phyloP scores from a whole-genome alignment of 768 basidiomycete species.

The Megacollybia marginata region DNA sequence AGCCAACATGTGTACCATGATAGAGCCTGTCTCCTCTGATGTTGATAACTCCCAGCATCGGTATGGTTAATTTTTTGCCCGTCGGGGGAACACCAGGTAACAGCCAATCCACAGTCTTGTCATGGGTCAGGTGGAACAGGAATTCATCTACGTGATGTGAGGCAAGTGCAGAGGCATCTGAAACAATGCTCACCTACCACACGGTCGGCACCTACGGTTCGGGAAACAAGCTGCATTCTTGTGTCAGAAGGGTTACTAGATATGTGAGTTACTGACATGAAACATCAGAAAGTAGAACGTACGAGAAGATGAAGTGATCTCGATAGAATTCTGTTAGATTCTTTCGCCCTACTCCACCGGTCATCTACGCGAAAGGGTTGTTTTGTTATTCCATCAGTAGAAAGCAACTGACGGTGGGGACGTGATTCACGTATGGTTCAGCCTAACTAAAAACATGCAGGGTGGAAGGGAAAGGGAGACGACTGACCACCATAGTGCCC shows the following conservation, averaged over 20 bases:
- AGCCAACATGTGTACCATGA: slow-evolving; percentile 14
- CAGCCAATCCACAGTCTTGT: slow-evolving; percentile 36
- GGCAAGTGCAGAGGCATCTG: not conserved
- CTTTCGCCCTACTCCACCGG: slow-evolving; percentile 46
- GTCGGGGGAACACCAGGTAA: slow-evolving; percentile 49
- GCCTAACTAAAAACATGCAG: slow-evolving; percentile 20
- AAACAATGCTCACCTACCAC: slow-evolving; percentile 32
- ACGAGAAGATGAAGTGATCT: slow-evolving; percentile 50
- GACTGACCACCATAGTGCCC: slow-evolving; percentile 46
- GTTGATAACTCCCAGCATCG: slow-evolving; percentile 51
- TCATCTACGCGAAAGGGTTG: slow-evolving; percentile 28
- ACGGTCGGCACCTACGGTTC: slow-evolving; percentile 43
- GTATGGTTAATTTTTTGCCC: slow-evolving; percentile 38
- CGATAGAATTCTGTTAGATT: slow-evolving; percentile 46
- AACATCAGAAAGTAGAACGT: slow-evolving; percentile 6
- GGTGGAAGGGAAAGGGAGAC: not conserved
- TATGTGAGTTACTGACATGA: not conserved
- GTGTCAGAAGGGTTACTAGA: slow-evolving; percentile 42
- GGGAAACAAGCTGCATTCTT: slow-evolving; percentile 35
- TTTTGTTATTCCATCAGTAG: not conserved
- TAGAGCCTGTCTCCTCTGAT: slow-evolving; percentile 30
- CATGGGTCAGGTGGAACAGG: slow-evolving; percentile 38
- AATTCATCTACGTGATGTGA: slow-evolving; percentile 36
- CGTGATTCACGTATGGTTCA: slow-evolving; percentile 54
- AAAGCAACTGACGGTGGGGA: slow-evolving; percentile 36